Conservation (phyloP, 257 asterid genomes). For the Solanum sejunctum region DNA sequence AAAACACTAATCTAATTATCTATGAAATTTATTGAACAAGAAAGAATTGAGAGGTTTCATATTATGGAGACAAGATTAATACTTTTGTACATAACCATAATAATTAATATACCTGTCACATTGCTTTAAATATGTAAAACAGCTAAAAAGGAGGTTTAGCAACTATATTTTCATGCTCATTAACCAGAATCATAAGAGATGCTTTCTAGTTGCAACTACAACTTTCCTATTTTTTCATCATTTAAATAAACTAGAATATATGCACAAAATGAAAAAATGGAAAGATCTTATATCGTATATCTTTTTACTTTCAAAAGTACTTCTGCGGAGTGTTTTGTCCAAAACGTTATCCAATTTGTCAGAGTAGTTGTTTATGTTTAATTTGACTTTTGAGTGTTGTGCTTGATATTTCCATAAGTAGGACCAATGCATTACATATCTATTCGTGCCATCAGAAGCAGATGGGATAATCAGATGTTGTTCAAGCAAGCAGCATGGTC, state of each 20-base stretch:
- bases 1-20: background rate
- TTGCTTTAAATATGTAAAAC: background rate
- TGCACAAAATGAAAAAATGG: background rate
- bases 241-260: background rate
- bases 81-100: background rate
- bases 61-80: background rate
- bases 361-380: background rate
- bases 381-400: background rate
- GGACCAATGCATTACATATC: background rate
- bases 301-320: background rate
- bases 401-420: background rate
- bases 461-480: too few species aligned
- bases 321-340: background rate
- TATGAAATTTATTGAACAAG: background rate
- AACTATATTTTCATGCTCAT: background rate
- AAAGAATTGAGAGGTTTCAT: rapidly evolving
- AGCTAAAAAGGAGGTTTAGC: background rate
- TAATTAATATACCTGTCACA: background rate
- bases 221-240: background rate
- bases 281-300: background rate
- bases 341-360: background rate
- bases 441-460: too few species aligned
- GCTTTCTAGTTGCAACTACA: background rate
- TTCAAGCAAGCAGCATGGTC: too few species aligned
- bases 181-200: background rate